Evolutionary conservation across 2,329 filamentous ascomycete genomes (phyloP), one percentile per base, ranked within the genome.

Genomic region (Calonectria pteridis): DNA sequence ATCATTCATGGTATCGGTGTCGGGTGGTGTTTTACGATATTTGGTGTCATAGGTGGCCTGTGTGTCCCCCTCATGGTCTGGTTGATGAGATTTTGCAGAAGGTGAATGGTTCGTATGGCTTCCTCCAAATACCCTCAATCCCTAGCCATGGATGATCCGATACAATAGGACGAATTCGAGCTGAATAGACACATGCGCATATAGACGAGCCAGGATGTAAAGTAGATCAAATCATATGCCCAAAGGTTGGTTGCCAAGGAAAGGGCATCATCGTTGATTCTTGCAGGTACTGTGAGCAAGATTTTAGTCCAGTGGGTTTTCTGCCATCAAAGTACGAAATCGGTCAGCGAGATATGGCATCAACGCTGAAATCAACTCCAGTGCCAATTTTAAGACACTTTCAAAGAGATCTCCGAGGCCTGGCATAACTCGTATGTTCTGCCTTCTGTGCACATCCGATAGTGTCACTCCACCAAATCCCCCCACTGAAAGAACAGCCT

Each of bases 21-120:
- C 26, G 55, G 55, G 18, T 62, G 55, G 55, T 62, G 55, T 7
- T 40, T 62, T 18, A 62, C 35, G 35, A 62, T 62, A 62, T 62
- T 40, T 18, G 55, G 55, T 20, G 6, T 62, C 33, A 23, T 62
- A 23, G 55, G 55, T 16, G 16, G 35, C 11, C 35, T 62, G 10
- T 62, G 55, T 28, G 23, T 26, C 35, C 55, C 55, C 11, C 55
- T 35, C 10, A 62, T 62, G 55, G 16, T 62, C 23, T 62, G 55
- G 55, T 37, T 59, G 14, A 40, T 59, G 55, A 59, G 55, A 7
- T 26, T 26, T 28, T n/a, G 33, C 31, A 16, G 5, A 5, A 59
- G 40, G 23, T 59, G 40, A 26, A 40, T 46, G 9, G n/a, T 46
- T 46, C 23, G 7, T 10, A 23, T 1, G 20, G 20, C 20, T 13